Conservation (phyloP, 2,329 filamentous ascomycete genomes). For the Colletotrichum sp. region DNA sequence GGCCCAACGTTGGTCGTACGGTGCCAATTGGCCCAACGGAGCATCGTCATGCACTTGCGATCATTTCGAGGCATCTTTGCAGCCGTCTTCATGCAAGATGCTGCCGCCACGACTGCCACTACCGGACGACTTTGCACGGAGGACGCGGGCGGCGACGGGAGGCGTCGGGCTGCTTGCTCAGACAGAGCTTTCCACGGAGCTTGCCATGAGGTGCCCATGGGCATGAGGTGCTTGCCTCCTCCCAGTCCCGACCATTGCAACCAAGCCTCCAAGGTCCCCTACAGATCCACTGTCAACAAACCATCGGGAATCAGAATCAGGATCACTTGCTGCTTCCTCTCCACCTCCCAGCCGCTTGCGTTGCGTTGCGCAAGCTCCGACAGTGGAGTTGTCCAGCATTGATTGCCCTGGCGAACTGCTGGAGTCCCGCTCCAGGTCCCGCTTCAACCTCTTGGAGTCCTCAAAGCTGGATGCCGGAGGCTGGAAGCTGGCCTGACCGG, state of each 20-base stretch:
- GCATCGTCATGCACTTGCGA: background rate
- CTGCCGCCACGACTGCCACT: background rate
- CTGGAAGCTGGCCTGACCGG: background rate
- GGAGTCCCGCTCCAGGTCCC: background rate
- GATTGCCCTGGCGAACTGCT: constrained; percentile 5
- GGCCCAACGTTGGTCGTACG: background rate
- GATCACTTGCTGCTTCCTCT: background rate
- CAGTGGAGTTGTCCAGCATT: constrained; percentile 4
- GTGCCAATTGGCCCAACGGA: background rate
- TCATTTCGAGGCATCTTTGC: background rate
- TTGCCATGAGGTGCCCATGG: background rate
- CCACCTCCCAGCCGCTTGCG: background rate
- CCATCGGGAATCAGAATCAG: background rate
- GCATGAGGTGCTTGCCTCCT: background rate
- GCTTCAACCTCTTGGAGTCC: background rate
- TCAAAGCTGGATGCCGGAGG: background rate
- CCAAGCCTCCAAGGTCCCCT: background rate
- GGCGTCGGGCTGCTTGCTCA: background rate
- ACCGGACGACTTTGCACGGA: background rate
- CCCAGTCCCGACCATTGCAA: background rate
- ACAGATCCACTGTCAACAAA: background rate
- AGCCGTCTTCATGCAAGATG: background rate
- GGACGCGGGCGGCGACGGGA: background rate
- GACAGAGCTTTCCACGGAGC: background rate
- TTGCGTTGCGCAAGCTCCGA: constrained; percentile 1